Conservation (phyloP, 2,329 filamentous ascomycete species). For the Ceratocystis diversiconidia region DNA sequence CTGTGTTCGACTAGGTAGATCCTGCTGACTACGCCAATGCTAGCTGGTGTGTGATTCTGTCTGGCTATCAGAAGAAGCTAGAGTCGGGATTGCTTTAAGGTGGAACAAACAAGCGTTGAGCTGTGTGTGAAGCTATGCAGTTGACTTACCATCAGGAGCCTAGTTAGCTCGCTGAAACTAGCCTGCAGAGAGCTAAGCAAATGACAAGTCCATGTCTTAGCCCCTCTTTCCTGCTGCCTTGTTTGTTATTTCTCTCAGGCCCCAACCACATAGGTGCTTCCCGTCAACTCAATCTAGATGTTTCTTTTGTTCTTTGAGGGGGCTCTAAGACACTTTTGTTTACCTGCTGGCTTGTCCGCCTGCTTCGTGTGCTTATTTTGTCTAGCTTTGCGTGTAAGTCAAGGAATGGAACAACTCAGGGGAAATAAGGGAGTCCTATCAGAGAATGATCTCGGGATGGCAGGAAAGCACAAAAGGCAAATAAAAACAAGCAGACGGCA, state of each 20-base stretch:
- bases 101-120: background rate
- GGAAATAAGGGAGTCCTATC: background rate
- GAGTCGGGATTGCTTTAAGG: background rate
- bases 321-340: background rate
- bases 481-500: background rate
- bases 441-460: background rate
- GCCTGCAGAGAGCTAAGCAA: background rate
- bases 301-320: conserved; percentile 4
- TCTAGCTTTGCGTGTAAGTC: background rate
- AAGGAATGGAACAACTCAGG: background rate
- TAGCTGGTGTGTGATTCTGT: background rate
- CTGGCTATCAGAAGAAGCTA: background rate
- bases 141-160: background rate
- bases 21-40: background rate
- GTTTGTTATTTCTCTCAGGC: background rate
- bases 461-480: background rate
- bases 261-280: background rate
- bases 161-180: background rate
- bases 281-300: background rate
- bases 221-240: background rate
- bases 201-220: background rate
- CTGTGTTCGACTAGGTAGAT: background rate
- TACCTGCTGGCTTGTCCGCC: background rate
- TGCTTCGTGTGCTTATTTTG: background rate
- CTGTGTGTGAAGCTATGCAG: background rate